phyloP scores from a whole-genome alignment of 176 grass and related monocot genomes.

The Carex littledalei region DNA sequence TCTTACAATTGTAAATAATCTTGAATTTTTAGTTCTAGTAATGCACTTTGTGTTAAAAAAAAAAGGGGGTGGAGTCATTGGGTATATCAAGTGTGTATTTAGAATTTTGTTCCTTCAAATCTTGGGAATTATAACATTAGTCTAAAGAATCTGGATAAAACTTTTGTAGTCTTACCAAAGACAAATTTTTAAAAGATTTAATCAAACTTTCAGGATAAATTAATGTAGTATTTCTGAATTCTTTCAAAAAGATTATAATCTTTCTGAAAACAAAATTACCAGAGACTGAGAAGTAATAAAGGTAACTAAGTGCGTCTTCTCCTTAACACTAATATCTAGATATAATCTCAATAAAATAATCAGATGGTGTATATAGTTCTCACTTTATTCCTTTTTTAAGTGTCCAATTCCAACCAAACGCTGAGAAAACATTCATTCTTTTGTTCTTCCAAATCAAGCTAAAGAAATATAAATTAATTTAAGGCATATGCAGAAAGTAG shows the following conservation, averaged over 20 bases:
- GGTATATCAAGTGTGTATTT: neutral
- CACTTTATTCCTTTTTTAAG: constrained; percentile 8
- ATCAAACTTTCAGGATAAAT: too few species aligned
- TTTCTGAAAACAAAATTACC: too few species aligned
- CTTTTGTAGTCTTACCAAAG: neutral
- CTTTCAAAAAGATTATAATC: too few species aligned
- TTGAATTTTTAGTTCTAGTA: too few species aligned
- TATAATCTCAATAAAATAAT: constrained; percentile 10
- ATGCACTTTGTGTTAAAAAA: too few species aligned
- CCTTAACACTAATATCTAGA: neutral
- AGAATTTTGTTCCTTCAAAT: constrained; percentile 2
- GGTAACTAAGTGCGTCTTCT: neutral
- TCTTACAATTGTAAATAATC: too few species aligned
- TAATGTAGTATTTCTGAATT: too few species aligned
- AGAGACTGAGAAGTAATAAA: too few species aligned
- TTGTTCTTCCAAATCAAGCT: neutral
- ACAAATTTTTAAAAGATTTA: neutral
- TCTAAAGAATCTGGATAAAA: neutral
- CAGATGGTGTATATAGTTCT: constrained; percentile 16
- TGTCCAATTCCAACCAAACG: neutral
- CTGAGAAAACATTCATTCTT: neutral
- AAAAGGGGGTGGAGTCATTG: neutral
- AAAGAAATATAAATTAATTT: neutral
- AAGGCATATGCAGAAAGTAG: constrained; percentile 8
- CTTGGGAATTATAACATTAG: neutral